Evolutionary conservation across 2,329 filamentous ascomycete genomes (phyloP).

Genomic region (Clarireedia monteithiana): DNA sequence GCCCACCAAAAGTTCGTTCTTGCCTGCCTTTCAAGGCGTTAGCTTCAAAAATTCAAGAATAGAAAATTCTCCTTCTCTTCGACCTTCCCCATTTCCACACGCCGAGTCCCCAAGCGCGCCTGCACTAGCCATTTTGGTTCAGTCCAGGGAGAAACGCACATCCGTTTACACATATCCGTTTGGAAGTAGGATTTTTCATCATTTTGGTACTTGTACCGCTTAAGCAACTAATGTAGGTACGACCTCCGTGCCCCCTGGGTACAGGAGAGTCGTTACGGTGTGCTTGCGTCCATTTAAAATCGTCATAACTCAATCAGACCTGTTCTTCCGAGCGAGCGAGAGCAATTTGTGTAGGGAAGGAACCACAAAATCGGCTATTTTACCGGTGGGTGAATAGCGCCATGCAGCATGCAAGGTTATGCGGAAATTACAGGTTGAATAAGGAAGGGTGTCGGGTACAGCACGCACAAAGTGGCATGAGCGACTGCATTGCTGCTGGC

Average conservation of each 20-base stretch:
- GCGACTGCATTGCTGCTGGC: background rate
- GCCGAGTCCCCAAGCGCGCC: slow-evolving; percentile 6
- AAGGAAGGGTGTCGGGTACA: background rate
- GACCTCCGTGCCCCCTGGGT: no score
- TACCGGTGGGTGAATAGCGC: background rate
- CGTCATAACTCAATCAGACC: slow-evolving; percentile 2
- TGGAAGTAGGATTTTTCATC: no score
- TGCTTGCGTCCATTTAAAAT: background rate
- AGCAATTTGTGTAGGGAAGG: slow-evolving; percentile 9
- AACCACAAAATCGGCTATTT: background rate
- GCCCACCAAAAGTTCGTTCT: background rate
- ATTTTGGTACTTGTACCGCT: no score
- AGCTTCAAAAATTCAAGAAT: background rate
- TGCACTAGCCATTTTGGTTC: background rate
- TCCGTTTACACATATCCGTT: background rate
- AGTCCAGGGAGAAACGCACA: background rate
- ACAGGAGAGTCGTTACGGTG: background rate
- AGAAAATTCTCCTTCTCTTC: background rate
- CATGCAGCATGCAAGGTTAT: slow-evolving; percentile 6
- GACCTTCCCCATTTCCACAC: background rate
- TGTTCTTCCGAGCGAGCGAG: background rate
- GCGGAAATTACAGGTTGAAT: slow-evolving; percentile 9
- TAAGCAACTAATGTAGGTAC: no score
- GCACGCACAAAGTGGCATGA: background rate
- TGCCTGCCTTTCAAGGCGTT: background rate